phyloP scores from a whole-genome alignment of 345 rosid genomes.

The Camelina hispida region DNA sequence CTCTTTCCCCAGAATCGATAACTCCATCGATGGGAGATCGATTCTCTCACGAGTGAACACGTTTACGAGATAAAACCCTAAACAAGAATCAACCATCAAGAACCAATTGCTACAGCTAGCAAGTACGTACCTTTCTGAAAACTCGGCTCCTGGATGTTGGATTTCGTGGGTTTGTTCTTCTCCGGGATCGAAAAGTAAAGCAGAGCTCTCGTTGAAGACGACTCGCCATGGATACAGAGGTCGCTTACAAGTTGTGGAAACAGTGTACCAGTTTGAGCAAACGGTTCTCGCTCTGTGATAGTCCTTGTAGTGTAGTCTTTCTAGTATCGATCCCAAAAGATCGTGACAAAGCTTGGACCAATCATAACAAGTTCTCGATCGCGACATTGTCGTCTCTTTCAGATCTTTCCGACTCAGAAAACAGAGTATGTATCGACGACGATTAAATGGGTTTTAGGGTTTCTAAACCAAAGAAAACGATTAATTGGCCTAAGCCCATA shows the following conservation, averaged over 20 bases:
- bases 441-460: background rate
- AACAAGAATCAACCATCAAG: background rate
- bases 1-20: constrained; percentile 1
- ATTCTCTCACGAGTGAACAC: constrained; percentile 24
- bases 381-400: constrained; percentile 25
- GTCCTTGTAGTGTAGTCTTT: constrained; percentile 13
- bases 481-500: background rate
- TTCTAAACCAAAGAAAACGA: background rate
- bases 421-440: background rate
- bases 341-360: constrained; percentile 38
- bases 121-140: background rate
- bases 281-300: constrained; percentile 36
- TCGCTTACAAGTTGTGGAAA: constrained; percentile 30
- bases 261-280: constrained; percentile 33
- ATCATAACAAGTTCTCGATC: constrained; percentile 12
- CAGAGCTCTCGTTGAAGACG: background rate
- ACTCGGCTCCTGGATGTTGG: constrained; percentile 2
- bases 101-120: constrained; percentile 33
- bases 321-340: constrained; percentile 18
- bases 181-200: constrained; percentile 9
- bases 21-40: constrained; percentile 23
- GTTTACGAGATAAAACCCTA: constrained; percentile 13
- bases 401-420: background rate
- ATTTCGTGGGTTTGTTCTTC: constrained; percentile 3
- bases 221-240: constrained; percentile 36